These are phyloP conservation scores for Talaromyces borbonicus DNA, from an alignment of 495 filamentous ascomycete species.

Conservation along the genomic window DNA sequence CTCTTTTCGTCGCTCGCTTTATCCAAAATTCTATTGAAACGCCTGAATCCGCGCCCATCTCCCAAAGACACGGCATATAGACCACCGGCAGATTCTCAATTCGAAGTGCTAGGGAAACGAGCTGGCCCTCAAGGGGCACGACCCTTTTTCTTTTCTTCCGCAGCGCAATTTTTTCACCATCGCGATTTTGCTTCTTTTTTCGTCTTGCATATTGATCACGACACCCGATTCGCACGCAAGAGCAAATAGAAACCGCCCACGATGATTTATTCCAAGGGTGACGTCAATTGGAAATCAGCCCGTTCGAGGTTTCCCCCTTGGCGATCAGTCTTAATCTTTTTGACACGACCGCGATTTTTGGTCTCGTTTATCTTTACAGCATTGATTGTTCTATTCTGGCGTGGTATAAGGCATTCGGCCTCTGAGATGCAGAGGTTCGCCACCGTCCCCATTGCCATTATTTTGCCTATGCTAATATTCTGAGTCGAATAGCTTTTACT, in stretches of 20 bases:
- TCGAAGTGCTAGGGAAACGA: no score
- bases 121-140: no score
- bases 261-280: conserved; percentile 80
- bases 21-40: no score
- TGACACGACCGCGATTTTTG: conserved; percentile 73
- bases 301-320: conserved; percentile 72
- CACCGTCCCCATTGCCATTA: not conserved
- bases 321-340: conserved; percentile 64
- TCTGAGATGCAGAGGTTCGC: conserved; percentile 85
- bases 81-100: no score
- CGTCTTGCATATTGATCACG: no score
- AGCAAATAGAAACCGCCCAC: not conserved
- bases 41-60: no score
- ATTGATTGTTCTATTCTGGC: conserved; percentile 79
- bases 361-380: conserved; percentile 62
- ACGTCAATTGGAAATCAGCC: conserved; percentile 88
- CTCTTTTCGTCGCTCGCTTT: not conserved
- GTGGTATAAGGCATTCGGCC: conserved; percentile 70
- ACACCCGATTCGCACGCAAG: no score
- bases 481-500: conserved; percentile 67
- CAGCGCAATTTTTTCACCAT: no score
- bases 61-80: no score
- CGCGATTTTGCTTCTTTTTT: no score
- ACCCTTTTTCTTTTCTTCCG: no score
- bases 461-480: conserved; percentile 7